Conservation (phyloP, 2,329 filamentous ascomycete species). For the Aureobasidium sp. region DNA sequence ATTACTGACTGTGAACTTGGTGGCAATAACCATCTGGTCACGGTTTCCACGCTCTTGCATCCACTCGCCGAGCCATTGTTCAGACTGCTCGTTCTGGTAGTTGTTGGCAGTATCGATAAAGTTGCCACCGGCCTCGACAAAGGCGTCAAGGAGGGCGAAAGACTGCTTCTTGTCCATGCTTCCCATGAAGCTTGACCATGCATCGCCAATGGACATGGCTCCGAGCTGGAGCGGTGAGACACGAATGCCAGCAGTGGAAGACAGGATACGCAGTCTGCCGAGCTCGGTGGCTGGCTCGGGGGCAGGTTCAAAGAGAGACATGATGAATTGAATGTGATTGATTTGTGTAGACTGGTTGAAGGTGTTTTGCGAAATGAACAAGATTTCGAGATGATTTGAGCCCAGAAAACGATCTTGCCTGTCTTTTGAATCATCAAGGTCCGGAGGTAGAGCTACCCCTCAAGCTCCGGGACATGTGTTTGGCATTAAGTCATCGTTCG, state of each 20-base stretch:
- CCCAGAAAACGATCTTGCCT: no score
- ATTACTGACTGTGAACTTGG: conserved; percentile 42
- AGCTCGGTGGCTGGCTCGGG: conserved; percentile 36
- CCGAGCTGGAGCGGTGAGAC: conserved; percentile 50
- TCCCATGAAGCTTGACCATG: conserved; percentile 35
- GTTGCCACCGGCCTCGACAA: conserved; percentile 30
- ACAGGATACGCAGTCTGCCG: conserved; percentile 47
- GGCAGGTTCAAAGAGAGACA: conserved; percentile 22
- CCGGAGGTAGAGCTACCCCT: conserved; percentile 11
- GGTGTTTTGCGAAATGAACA: no score
- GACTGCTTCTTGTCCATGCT: conserved; percentile 25
- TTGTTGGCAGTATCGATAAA: conserved; percentile 32
- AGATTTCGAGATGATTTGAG: no score
- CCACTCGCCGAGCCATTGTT: conserved; percentile 38
- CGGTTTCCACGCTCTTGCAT: conserved; percentile 38
- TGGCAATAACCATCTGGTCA: conserved; percentile 49
- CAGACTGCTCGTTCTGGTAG: conserved; percentile 31
- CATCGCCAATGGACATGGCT: conserved; percentile 49
- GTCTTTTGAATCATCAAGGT: neutral
- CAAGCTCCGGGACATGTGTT: neutral
- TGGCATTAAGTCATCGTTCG: neutral
- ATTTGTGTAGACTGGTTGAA: neutral
- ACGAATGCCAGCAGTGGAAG: conserved; percentile 45
- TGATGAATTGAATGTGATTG: neutral
- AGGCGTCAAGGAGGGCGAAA: conserved; percentile 31